Base-by-base conservation (phyloP, 1,284 basidiomycete genomes). In the Melanopsichium pennsylvanicum region DNA sequence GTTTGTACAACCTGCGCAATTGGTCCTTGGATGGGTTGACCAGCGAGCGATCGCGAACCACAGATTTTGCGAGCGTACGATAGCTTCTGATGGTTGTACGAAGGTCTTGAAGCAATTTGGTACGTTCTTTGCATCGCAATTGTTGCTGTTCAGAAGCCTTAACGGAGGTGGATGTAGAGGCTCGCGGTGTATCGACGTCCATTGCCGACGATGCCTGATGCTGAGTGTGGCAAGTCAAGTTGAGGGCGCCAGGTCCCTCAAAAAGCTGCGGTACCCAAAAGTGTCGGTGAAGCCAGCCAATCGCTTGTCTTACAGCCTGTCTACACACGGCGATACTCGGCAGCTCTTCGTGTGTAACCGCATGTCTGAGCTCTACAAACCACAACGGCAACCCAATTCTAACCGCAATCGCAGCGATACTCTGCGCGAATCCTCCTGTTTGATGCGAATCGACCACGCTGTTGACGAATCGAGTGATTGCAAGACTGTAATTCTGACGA, bases 291-390 rank as follows among this genome's bases (percentile, higher is more conserved):
- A 81, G 62, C 79, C 79, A 81, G 1, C 45, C 46, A 2, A 81
- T 51, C 1, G 78, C 81, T 18, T 71, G 45, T 0, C 85, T 83
- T 16, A 89, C 86, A 0, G 89, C 92, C 48, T 91, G 86, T 48
- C 90, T 86, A 10, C 97, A 85, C 7, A 94, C 83, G 41, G 88
- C 86, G 2, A 97, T 84, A 63, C 90, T 90, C 0, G 95, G 96
- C 15, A 98, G 83, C 68, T 96, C 92, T 76, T 98, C 95, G 78
- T 98, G 95, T 2, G 95, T 98, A 9, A 92, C 91, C 23, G 92
- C 90, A 83, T 98, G 95, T 31, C 95, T 86, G 5, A 98, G 84
- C 67, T 97, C 91, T n/a, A 98, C 93, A 16, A 98, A 85, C 87
- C 90, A 93, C 0, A 86, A 83, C 0, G 96, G 96, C 2, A 98